Percentiles rank a stretch among this genome's conserved stretches.
phyloP scores from a whole-genome alignment of 192 early-diverging fungal species.

The Kappamyces sp. region DNA sequence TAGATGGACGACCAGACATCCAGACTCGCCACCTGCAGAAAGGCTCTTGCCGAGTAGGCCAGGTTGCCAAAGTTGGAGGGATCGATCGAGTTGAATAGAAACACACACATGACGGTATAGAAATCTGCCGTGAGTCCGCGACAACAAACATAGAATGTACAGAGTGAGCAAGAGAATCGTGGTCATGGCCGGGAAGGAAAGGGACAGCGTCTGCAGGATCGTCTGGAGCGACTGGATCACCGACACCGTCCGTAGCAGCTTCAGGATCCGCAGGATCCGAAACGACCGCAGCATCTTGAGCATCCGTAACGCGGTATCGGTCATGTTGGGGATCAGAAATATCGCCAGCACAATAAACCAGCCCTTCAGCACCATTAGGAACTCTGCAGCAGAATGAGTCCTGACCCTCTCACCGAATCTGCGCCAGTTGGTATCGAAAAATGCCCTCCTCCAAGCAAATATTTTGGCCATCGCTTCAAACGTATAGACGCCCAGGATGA shows the following conservation, averaged over 20 bases:
- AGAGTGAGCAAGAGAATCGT: slow-evolving; percentile 28
- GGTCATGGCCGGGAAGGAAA: slow-evolving; percentile 39
- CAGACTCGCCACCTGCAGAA: slow-evolving; percentile 32
- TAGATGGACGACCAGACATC: slow-evolving; percentile 35
- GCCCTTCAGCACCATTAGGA: not conserved
- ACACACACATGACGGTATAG: slow-evolving; percentile 26
- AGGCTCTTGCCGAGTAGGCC: slow-evolving; percentile 17
- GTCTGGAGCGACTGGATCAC: slow-evolving; percentile 26
- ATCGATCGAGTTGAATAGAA: slow-evolving; percentile 28
- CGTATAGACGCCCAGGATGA: slow-evolving; percentile 35
- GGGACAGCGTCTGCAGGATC: slow-evolving; percentile 29
- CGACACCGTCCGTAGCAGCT: too few relatives aligned
- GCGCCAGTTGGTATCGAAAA: slow-evolving; percentile 32
- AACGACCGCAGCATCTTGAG: too few relatives aligned
- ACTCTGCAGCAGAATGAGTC: slow-evolving; percentile 2
- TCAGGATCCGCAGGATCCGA: too few relatives aligned
- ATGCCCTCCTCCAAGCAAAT: slow-evolving; percentile 21
- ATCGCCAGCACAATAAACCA: too few relatives aligned
- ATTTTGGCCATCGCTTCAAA: slow-evolving; percentile 27
- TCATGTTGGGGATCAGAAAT: too few relatives aligned
- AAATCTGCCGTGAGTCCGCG: slow-evolving; percentile 21
- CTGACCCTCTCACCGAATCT: slow-evolving; percentile 23
- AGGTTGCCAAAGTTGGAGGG: slow-evolving; percentile 28
- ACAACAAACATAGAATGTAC: slow-evolving; percentile 28
- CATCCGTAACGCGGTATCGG: too few relatives aligned